Evolutionary conservation across 305 asterid species (phyloP), one percentile per base, ranked within the genome.

Genomic region (Nicotiana rustica): DNA sequence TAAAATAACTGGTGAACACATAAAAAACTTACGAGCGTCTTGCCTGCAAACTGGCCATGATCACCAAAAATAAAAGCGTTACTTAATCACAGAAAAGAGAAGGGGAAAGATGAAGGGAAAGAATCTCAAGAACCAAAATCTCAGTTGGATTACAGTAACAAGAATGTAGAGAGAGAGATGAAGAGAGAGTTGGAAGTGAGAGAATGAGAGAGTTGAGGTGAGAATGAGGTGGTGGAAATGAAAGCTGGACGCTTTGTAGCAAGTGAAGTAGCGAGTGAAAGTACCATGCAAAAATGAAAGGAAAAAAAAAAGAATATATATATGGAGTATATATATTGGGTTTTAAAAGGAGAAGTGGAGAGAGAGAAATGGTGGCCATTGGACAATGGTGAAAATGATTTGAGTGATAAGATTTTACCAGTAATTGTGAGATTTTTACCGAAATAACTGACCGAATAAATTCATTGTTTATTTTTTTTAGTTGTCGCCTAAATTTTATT

Each of bases 11-110:
- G 19, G 29, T 6, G 44, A 52, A 25, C 65, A 75, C 66, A 15
- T 12, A 1, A 21, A 49, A 70, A 47, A 25, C 79, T 49, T 75
- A 75, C 80, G 18, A 29, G 65, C 10, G 65, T 4, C 17, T 14
- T 25, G 66, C 66, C 29, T 75, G 65, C 12, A 75, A 7, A 55
- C 47, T 55, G 6, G 10, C 18, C 79, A 73, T 47, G 57, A 38
- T 68, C 41, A 68, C 10, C 79, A 49, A 49, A 73, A 73, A 35
- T 35, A 33, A 69, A 44, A 44, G 19, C 13, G 35, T 44, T 70
- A 73, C 9, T 31, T 73, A 2, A 25, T 10, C 6, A 75, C 41
- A 75, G 3, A 75, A 52, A 0, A 75, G 29, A 52, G 21, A 52
- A 52, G 15, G 29, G 55, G 55, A 68, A 67, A 36, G 29, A 68